phyloP scores from a whole-genome alignment of 2,329 filamentous ascomycete species.

The Botryotinia narcissicola region DNA sequence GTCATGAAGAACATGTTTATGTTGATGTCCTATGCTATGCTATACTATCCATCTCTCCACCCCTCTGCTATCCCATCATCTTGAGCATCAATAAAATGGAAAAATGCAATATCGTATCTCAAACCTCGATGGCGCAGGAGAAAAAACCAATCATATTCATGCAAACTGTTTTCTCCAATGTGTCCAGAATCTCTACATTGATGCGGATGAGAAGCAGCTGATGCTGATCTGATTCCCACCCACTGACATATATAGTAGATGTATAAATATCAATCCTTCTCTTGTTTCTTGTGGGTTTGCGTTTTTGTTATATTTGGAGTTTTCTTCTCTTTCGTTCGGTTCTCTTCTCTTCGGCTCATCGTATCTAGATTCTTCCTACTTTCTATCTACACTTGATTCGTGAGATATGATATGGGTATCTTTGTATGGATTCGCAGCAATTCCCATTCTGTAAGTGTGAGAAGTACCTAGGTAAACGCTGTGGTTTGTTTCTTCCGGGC shows the following conservation, averaged over 20 bases:
- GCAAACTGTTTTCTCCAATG: no score
- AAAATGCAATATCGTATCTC: no score
- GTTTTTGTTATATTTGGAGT: not conserved
- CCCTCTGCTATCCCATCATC: not conserved
- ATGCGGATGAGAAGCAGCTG: not conserved
- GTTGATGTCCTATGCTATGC: not conserved
- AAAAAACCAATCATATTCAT: not conserved
- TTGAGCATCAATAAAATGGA: not conserved
- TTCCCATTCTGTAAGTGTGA: not conserved
- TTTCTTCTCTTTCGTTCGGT: not conserved
- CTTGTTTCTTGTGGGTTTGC: not conserved
- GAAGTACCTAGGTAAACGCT: not conserved
- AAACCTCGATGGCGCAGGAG: not conserved
- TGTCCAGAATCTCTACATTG: not conserved
- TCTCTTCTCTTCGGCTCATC: not conserved
- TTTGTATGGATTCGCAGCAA: not conserved
- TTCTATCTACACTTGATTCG: no score
- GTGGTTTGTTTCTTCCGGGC: not conserved
- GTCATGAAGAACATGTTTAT: not conserved
- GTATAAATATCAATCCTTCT: not conserved
- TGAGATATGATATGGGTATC: not conserved
- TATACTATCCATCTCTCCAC: not conserved
- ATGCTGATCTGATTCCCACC: not conserved
- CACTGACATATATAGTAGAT: not conserved
- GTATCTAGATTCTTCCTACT: not conserved